These are phyloP conservation scores for Babesia bigemina DNA, from an alignment of 169 alveolate genomes.

Conservation along the genomic window DNA sequence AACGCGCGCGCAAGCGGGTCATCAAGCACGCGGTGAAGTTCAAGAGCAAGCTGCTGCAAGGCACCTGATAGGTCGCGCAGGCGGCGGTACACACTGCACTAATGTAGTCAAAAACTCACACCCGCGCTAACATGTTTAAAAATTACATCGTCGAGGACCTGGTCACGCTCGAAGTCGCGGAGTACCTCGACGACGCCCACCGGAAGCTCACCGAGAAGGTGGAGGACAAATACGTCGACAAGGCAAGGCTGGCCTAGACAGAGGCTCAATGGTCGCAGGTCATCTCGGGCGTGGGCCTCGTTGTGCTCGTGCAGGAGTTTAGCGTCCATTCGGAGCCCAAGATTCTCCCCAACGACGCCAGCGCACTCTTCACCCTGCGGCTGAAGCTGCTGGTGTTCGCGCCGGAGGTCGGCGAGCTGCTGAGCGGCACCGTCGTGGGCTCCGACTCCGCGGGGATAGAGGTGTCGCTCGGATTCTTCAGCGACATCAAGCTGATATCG, in stretches of 20 bases:
- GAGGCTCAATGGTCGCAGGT: constrained; percentile 13
- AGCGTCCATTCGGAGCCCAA: constrained; percentile 21
- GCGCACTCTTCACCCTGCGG: constrained; percentile 46
- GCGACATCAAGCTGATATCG: constrained; percentile 47
- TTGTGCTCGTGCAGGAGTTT: constrained; percentile 33
- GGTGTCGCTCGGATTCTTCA: constrained; percentile 61
- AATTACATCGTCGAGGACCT: constrained; percentile 44
- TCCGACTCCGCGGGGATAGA: constrained; percentile 22
- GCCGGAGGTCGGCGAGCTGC: constrained; percentile 33
- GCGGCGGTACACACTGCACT: background rate
- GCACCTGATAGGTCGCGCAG: constrained; percentile 15
- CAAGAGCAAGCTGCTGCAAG: constrained; percentile 41
- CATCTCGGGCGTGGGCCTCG: constrained; percentile 48
- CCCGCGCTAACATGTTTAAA: constrained; percentile 45
- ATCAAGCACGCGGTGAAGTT: constrained; percentile 9
- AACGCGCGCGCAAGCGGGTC: constrained; percentile 2
- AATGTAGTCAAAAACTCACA: background rate
- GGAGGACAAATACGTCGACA: constrained; percentile 57
- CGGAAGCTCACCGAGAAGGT: constrained; percentile 25
- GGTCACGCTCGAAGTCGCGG: constrained; percentile 40
- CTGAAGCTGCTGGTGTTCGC: constrained; percentile 51
- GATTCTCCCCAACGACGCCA: constrained; percentile 55
- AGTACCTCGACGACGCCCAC: constrained; percentile 46
- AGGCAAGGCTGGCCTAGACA: constrained; percentile 4
- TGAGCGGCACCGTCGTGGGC: constrained; percentile 28